Evolutionary conservation across 768 basidiomycete genomes (phyloP), one percentile per base, ranked within the genome.

Genomic region (Sarcodon sp.): DNA sequence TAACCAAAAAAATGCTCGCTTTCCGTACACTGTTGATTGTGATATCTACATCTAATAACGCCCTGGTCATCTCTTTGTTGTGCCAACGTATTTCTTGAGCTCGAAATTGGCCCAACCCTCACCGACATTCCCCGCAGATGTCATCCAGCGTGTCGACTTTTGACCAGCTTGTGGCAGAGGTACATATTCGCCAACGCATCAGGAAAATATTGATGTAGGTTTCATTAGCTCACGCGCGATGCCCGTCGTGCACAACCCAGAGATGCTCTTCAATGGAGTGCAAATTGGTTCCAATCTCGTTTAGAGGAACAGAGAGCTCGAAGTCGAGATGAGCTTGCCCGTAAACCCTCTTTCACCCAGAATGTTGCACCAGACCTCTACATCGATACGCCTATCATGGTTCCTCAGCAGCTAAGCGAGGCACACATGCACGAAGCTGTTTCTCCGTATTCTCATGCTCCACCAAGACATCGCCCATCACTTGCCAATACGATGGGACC

Each of bases 201-300:
- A 27, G 21, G 21, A 27, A 4, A 27, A 27, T 27, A 27, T 27
- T 27, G 21, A 27, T 27, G 21, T 27, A 27, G 21, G 2, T 27
- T 27, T 27, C 21, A 27, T 27, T 27, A 27, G 61, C 73, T 97
- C 47, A 83, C 87, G 54, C 80, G 88, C 61, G 93, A 94, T 63
- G 78, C 77, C 38, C 73, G 86, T 38, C 83, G 87, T 54, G 87
- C 79, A 4, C 87, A 91, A 62, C 92, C 94, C 16, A 80, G 77
- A 57, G 94, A 98, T 60, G 79, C 83, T 4, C 80, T 96, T 43
- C 94, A 97, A 65, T 91, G 85, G 64, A 88, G 85, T 58, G 81
- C 93, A 43, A 90, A 82, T 58, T 98, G 92, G 92, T 97, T 98
- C 66, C 87, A 92, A 61, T 73, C 76, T 52, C 78, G 87, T 48